Conservation (phyloP, 257 asterid genomes). For the Solanum sejunctum region DNA sequence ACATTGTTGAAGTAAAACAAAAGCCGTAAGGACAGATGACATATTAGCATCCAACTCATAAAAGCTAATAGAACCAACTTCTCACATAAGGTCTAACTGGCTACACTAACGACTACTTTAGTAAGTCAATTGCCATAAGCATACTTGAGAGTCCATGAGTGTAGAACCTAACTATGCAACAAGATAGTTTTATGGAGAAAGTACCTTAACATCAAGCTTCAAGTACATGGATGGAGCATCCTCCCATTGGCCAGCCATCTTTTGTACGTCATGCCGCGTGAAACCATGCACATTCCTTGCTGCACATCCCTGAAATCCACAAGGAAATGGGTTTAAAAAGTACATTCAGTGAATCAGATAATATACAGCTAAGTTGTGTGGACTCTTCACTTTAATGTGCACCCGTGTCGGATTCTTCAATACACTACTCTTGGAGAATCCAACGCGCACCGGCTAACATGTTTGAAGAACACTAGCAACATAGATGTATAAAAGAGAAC, state of each 20-base stretch:
- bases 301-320: constrained; percentile 80
- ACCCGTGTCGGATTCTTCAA: no score
- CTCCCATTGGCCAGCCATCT: constrained; percentile 91
- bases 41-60: not conserved
- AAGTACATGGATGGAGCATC: constrained; percentile 76
- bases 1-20: not conserved
- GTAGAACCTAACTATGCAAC: not conserved
- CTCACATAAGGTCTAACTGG: not conserved
- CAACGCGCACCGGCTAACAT: no score
- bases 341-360: not conserved
- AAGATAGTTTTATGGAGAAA: not conserved
- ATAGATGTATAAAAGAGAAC: not conserved
- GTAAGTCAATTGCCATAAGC: not conserved
- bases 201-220: constrained; percentile 79
- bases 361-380: not conserved
- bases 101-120: not conserved
- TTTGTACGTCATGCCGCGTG: constrained; percentile 47
- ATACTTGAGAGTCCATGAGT: not conserved
- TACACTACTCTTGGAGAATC: no score
- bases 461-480: no score
- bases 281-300: constrained; percentile 96
- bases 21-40: not conserved
- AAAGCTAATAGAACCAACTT: not conserved
- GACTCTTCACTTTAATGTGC: no score
- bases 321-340: not conserved